A percentile compares a stretch with the other conserved stretches of the same genome.
phyloP scores from a whole-genome alignment of 2,329 filamentous ascomycete genomes.

The Trichothecium sympodiale region DNA sequence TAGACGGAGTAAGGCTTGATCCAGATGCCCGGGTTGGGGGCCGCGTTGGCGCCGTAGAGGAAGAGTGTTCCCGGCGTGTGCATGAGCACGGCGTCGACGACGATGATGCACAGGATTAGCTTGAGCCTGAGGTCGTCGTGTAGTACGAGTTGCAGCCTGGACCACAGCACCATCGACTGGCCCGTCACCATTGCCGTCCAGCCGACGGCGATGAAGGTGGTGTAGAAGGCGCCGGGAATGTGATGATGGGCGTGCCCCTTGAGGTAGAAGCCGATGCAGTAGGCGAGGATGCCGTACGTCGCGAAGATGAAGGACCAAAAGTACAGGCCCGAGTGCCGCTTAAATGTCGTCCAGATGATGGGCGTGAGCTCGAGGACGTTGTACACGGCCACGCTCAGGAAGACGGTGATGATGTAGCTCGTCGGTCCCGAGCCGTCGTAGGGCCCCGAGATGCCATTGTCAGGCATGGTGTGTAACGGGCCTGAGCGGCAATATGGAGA shows the following conservation, averaged over 20 bases:
- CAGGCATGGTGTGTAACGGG: background rate
- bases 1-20: slow-evolving; percentile 27
- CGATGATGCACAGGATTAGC: slow-evolving; percentile 44
- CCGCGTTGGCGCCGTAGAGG: slow-evolving; percentile 38
- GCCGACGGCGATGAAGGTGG: slow-evolving; percentile 12
- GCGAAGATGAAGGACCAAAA: slow-evolving; percentile 26
- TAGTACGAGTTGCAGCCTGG: slow-evolving; percentile 47
- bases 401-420: slow-evolving; percentile 14
- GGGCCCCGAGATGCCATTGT: slow-evolving; percentile 3
- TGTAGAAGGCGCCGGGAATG: slow-evolving; percentile 5
- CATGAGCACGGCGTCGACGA: slow-evolving; percentile 38
- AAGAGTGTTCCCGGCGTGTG: slow-evolving; percentile 44
- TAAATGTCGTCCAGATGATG: slow-evolving; percentile 24
- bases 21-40: slow-evolving; percentile 8
- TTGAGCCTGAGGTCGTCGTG: slow-evolving; percentile 35
- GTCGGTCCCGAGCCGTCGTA: slow-evolving; percentile 1
- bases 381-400: slow-evolving; percentile 20
- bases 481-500: no score
- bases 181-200: slow-evolving; percentile 45
- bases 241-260: slow-evolving; percentile 18
- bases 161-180: slow-evolving; percentile 51
- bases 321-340: slow-evolving; percentile 21
- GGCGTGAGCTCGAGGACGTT: slow-evolving; percentile 23
- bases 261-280: slow-evolving; percentile 33
- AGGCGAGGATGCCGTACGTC: slow-evolving; percentile 21